These are phyloP conservation scores for Cicer chorassanicum DNA, from an alignment of 306 rosid species.

Conservation along the genomic window DNA sequence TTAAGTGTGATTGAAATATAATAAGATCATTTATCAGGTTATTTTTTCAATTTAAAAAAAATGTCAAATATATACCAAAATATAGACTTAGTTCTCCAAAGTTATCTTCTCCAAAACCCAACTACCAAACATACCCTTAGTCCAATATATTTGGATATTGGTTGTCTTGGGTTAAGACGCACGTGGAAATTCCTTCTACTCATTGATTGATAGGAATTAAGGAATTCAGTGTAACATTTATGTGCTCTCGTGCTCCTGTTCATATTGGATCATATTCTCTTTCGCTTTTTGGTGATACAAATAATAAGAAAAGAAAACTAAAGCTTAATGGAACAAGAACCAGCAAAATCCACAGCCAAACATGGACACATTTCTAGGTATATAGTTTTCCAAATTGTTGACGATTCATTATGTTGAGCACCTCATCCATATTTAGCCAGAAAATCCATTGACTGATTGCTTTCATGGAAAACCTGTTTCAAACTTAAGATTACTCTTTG, in stretches of 20 bases:
- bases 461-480: constrained; percentile 26
- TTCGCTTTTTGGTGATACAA: constrained; percentile 1
- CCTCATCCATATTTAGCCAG: constrained; percentile 5
- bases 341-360: constrained; percentile 7
- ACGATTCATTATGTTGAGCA: background rate
- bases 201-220: background rate
- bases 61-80: too few relatives aligned
- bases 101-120: too few relatives aligned
- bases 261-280: background rate
- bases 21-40: too few relatives aligned
- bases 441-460: constrained; percentile 14
- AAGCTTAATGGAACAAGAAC: background rate
- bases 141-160: background rate
- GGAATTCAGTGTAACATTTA: background rate
- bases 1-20: too few relatives aligned
- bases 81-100: too few relatives aligned
- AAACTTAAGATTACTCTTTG: background rate
- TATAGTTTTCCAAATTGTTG: background rate
- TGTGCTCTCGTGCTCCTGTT: constrained; percentile 1
- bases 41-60: too few relatives aligned
- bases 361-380: background rate
- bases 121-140: too few relatives aligned
- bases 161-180: background rate
- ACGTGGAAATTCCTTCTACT: background rate
- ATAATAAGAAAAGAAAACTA: constrained; percentile 7